These are phyloP conservation scores for Rhizopogon vinicolor DNA, from an alignment of 768 basidiomycete genomes.

Conservation along the genomic window DNA sequence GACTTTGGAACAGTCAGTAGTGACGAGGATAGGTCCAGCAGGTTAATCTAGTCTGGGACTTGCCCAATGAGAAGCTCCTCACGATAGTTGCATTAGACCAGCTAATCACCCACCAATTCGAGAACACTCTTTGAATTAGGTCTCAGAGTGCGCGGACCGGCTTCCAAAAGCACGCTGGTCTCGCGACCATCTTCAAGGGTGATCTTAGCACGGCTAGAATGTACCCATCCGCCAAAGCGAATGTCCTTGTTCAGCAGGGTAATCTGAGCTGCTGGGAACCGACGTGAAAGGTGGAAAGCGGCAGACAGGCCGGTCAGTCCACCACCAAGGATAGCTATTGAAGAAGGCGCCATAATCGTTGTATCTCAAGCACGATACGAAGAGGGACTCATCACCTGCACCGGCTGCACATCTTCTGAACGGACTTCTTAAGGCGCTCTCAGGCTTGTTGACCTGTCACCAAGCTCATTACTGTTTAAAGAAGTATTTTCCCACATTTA, in stretches of 20 bases:
- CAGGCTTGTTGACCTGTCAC: background rate
- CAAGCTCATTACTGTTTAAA: background rate
- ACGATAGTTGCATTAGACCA: background rate
- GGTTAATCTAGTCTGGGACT: slow-evolving; percentile 57
- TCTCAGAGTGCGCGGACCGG: slow-evolving; percentile 82
- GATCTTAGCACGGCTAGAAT: slow-evolving; percentile 50
- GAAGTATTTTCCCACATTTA: background rate
- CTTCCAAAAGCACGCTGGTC: slow-evolving; percentile 63
- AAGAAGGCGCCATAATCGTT: slow-evolving; percentile 14
- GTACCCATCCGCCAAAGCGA: slow-evolving; percentile 85
- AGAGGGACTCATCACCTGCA: background rate
- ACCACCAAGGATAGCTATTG: slow-evolving; percentile 72
- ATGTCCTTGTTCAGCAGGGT: slow-evolving; percentile 63
- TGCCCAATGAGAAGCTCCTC: slow-evolving; percentile 7
- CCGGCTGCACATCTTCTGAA: background rate
- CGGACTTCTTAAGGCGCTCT: background rate
- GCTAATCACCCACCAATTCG: slow-evolving; percentile 55
- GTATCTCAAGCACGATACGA: background rate
- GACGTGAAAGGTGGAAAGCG: slow-evolving; percentile 70
- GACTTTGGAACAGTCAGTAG: slow-evolving; percentile 64
- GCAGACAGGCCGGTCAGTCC: slow-evolving; percentile 80
- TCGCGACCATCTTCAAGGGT: slow-evolving; percentile 21
- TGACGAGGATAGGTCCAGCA: slow-evolving; percentile 55
- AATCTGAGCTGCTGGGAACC: slow-evolving; percentile 55
- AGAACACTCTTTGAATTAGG: slow-evolving; percentile 71